Percentiles rank a stretch among this genome's conserved stretches.
phyloP scores from a whole-genome alignment of 108 stramenopile species.

The Craspedostauros australis region DNA sequence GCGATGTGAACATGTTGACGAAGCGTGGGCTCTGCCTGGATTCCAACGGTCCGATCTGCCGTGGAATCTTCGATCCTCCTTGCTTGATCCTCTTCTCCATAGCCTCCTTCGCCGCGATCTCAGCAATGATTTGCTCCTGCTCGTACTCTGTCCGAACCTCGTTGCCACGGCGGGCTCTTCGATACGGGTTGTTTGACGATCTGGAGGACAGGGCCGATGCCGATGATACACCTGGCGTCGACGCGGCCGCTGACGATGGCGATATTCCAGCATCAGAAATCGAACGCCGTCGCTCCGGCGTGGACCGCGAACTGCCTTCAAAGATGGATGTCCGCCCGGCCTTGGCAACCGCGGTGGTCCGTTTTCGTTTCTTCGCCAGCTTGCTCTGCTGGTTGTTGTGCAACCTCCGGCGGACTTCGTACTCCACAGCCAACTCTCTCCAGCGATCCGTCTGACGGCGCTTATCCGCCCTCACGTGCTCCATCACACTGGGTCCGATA shows the following conservation, averaged over 20 bases:
- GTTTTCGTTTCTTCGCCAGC: slow-evolving; percentile 33
- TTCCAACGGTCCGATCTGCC: slow-evolving; percentile 55
- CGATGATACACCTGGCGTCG: no score
- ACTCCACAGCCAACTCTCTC: slow-evolving; percentile 64
- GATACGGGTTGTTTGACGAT: slow-evolving; percentile 71
- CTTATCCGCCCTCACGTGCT: slow-evolving; percentile 55
- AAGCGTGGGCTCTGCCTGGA: background rate
- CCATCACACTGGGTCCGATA: slow-evolving; percentile 54
- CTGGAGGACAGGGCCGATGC: no score
- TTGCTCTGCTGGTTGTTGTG: slow-evolving; percentile 40
- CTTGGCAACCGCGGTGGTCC: no score
- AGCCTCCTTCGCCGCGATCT: slow-evolving; percentile 79
- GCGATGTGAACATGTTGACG: slow-evolving; percentile 52
- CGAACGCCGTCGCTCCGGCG: slow-evolving; percentile 31
- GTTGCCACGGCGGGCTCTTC: slow-evolving; percentile 64
- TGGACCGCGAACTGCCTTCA: no score
- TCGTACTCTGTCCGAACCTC: slow-evolving; percentile 82
- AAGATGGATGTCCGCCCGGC: slow-evolving; percentile 20
- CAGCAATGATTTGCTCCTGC: slow-evolving; percentile 86
- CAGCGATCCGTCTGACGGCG: slow-evolving; percentile 45
- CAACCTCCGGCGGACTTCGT: slow-evolving; percentile 47
- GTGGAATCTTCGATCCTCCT: slow-evolving; percentile 69
- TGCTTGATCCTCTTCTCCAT: slow-evolving; percentile 80
- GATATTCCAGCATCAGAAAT: slow-evolving; percentile 30
- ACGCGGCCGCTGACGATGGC: no score